These are phyloP conservation scores for Colletotrichum shisoi DNA, from an alignment of 2,329 filamentous ascomycete genomes.

Conservation along the genomic window DNA sequence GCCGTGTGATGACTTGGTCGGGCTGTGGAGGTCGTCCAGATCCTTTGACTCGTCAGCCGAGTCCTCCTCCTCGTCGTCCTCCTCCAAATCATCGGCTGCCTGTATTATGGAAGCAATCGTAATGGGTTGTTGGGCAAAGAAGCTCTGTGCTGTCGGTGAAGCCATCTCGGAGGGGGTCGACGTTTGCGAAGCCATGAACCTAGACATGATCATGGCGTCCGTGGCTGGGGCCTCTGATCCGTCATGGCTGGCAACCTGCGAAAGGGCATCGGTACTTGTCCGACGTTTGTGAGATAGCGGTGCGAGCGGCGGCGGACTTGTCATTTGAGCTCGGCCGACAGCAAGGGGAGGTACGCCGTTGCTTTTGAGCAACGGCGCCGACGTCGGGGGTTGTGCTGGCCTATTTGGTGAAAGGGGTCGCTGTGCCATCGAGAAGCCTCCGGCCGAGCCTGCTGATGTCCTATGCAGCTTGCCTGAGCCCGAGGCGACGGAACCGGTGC, in stretches of 20 bases:
- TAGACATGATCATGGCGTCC: conserved; percentile 50
- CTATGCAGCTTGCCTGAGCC: conserved; percentile 53
- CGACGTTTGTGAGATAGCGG: conserved; percentile 51
- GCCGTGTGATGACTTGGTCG: conserved; percentile 63
- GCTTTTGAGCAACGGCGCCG: conserved; percentile 29
- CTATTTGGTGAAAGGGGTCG: conserved; percentile 64
- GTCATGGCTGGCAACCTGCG: conserved; percentile 47
- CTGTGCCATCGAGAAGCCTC: conserved; percentile 45
- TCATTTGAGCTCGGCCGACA: conserved; percentile 45
- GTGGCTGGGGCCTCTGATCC: conserved; percentile 42
- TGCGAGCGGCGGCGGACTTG: conserved; percentile 51
- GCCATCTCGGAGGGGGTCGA: conserved; percentile 48
- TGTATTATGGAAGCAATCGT: conserved; percentile 66
- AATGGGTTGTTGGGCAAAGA: conserved; percentile 47
- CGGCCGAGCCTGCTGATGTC: conserved; percentile 34
- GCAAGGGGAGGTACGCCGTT: conserved; percentile 42
- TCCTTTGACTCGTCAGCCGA: conserved; percentile 43
- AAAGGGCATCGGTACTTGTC: conserved; percentile 54
- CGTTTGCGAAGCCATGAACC: conserved; percentile 48
- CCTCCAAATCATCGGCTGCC: conserved; percentile 59
- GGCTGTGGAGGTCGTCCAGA: conserved; percentile 58
- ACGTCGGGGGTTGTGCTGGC: conserved; percentile 39
- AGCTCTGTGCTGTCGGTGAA: conserved; percentile 49
- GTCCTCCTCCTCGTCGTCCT: conserved; percentile 41
- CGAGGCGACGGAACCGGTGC: conserved; percentile 58